Evolutionary conservation across 192 early-diverging fungal genomes (phyloP).

Genomic region (Linnemannia elongata): DNA sequence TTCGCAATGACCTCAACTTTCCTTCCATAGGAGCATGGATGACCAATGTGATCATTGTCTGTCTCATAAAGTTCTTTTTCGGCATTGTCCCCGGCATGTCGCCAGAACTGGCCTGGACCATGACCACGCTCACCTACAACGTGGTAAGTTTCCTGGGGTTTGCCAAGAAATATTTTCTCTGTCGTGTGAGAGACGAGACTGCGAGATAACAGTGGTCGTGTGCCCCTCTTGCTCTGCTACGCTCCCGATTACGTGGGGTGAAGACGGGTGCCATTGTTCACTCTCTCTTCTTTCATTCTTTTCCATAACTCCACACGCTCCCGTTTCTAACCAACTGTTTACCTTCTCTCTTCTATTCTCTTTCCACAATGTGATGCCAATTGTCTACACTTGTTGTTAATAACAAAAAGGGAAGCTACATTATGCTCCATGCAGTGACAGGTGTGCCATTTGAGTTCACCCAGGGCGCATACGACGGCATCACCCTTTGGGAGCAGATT

Average conservation of each 20-base stretch:
- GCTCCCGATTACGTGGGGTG: not conserved
- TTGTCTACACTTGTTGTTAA: no score
- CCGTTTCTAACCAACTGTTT: not conserved
- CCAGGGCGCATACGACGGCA: conserved; percentile 91
- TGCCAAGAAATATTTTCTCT: not conserved
- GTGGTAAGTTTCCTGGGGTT: conserved; percentile 66
- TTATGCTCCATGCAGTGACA: conserved; percentile 98
- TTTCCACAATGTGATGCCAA: conserved; percentile 1
- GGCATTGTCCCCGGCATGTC: conserved; percentile 92
- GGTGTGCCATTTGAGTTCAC: conserved; percentile 95
- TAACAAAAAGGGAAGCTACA: conserved; percentile 79
- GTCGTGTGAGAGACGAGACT: conserved; percentile 2
- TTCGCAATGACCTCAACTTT: not conserved
- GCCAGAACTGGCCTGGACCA: conserved; percentile 95
- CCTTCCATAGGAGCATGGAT: conserved; percentile 88
- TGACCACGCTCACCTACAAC: conserved; percentile 95
- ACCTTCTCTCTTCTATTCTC: not conserved
- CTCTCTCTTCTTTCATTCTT: not conserved
- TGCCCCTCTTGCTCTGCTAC: not conserved
- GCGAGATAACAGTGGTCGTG: not conserved
- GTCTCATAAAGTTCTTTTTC: conserved; percentile 81
- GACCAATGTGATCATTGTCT: conserved; percentile 84
- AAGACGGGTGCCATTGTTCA: not conserved
- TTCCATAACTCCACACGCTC: not conserved
- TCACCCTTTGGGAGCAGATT: conserved; percentile 99